phyloP scores from a whole-genome alignment of 805 yeast species.

The Yarrowia sp. region DNA sequence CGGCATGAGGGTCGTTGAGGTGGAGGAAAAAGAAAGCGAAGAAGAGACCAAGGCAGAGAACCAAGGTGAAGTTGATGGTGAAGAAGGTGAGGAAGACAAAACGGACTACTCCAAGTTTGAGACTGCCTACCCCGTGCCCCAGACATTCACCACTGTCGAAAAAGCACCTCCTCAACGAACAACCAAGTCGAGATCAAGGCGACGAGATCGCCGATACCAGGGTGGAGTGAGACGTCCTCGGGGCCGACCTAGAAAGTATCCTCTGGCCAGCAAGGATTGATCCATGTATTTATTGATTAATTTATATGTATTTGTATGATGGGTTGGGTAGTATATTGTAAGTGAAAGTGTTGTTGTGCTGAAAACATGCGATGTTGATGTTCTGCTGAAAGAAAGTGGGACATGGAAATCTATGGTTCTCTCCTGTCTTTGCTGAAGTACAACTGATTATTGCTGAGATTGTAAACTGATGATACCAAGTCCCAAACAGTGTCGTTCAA shows the following conservation, averaged over 20 bases:
- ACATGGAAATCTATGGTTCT: no score
- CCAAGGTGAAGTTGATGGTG: neutral
- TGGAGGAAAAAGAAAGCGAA: neutral
- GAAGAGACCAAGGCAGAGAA: neutral
- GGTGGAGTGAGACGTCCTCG: constrained; percentile 9
- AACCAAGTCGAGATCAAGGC: neutral
- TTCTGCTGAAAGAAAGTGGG: no score
- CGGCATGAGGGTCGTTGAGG: constrained; percentile 8
- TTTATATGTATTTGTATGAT: neutral
- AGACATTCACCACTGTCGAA: neutral
- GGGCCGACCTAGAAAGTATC: constrained; percentile 15
- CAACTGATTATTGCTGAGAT: no score
- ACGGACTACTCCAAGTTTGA: constrained; percentile 9
- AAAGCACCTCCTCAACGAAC: constrained; percentile 2
- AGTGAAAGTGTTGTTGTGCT: no score
- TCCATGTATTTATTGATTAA: constrained; percentile 4
- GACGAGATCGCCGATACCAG: constrained; percentile 12
- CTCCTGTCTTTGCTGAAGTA: no score
- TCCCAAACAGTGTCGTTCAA: no score
- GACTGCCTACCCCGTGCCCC: neutral
- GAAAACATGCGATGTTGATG: neutral
- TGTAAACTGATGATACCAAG: no score
- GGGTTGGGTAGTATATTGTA: no score
- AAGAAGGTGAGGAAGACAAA: neutral
- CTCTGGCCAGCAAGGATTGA: constrained; percentile 3